These are phyloP conservation scores for Paramyrothecium roridum DNA, from an alignment of 2,329 filamentous ascomycete genomes.

Conservation along the genomic window DNA sequence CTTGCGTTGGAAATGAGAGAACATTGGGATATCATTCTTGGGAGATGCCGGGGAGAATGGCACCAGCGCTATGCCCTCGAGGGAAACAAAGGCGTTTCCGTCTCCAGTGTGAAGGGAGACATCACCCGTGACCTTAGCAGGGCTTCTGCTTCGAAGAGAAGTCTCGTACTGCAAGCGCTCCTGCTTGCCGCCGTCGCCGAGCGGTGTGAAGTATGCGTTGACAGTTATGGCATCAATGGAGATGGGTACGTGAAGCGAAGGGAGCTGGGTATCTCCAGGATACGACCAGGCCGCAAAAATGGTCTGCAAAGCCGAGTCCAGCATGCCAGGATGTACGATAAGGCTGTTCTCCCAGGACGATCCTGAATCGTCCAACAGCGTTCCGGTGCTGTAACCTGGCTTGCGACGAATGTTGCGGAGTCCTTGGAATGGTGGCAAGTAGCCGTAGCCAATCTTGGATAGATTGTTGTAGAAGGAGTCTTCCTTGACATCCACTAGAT, in stretches of 20 bases:
- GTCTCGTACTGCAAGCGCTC: background rate
- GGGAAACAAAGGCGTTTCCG: slow-evolving; percentile 1
- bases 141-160: background rate
- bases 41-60: background rate
- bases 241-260: slow-evolving; percentile 25
- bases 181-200: background rate
- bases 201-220: slow-evolving; percentile 2
- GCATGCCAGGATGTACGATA: slow-evolving; percentile 27
- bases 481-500: slow-evolving; percentile 6
- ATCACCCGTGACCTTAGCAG: background rate
- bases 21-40: background rate
- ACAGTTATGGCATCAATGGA: slow-evolving; percentile 15
- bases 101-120: background rate
- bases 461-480: slow-evolving; percentile 16
- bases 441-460: slow-evolving; percentile 15
- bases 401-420: slow-evolving; percentile 11
- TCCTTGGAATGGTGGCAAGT: slow-evolving; percentile 13
- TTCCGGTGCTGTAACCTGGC: slow-evolving; percentile 3
- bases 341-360: slow-evolving; percentile 1
- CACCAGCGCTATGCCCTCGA: slow-evolving; percentile 1
- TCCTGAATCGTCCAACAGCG: background rate
- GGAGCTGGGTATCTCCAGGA: slow-evolving; percentile 28
- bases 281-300: slow-evolving; percentile 25
- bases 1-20: slow-evolving; percentile 2
- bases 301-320: slow-evolving; percentile 33